Evolutionary conservation across 2,329 filamentous ascomycete genomes (phyloP).

Genomic region (Onygena corvina): DNA sequence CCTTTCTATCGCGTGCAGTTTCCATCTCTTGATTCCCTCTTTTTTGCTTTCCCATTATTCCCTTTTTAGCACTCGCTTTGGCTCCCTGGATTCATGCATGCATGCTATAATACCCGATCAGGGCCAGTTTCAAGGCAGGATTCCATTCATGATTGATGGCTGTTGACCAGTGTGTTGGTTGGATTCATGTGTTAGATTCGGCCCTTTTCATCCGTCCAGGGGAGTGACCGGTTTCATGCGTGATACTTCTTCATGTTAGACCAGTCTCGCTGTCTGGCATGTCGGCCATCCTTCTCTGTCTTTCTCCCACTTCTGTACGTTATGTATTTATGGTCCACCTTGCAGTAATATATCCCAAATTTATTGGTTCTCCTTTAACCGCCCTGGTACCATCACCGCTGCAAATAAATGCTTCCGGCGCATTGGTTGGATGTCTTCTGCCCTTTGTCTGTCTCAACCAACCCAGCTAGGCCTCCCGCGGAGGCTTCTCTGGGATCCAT

Average conservation of each 20-base stretch:
- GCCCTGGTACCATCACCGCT: not conserved
- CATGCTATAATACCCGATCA: conserved; percentile 4
- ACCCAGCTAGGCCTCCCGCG: not conserved
- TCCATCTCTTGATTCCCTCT: not conserved
- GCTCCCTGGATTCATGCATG: not conserved
- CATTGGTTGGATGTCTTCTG: not conserved
- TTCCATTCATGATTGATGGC: conserved; percentile 6
- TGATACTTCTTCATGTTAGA: not conserved
- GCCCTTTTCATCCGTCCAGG: not conserved
- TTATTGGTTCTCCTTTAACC: not conserved
- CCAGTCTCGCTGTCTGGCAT: conserved; percentile 3
- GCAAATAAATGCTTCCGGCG: not conserved
- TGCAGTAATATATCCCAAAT: not conserved
- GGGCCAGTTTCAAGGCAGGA: conserved; percentile 2
- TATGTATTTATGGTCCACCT: not conserved
- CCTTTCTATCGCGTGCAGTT: not conserved
- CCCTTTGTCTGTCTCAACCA: not conserved
- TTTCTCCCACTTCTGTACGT: not conserved
- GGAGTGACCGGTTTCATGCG: not conserved
- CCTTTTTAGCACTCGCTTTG: not conserved
- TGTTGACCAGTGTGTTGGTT: conserved; percentile 6
- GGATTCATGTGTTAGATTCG: conserved; percentile 2
- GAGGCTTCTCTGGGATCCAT: not conserved
- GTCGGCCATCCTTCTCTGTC: not conserved
- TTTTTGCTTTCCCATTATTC: not conserved